phyloP scores from a whole-genome alignment of 1,139 yeast species.

The Kodamaea anthophila region DNA sequence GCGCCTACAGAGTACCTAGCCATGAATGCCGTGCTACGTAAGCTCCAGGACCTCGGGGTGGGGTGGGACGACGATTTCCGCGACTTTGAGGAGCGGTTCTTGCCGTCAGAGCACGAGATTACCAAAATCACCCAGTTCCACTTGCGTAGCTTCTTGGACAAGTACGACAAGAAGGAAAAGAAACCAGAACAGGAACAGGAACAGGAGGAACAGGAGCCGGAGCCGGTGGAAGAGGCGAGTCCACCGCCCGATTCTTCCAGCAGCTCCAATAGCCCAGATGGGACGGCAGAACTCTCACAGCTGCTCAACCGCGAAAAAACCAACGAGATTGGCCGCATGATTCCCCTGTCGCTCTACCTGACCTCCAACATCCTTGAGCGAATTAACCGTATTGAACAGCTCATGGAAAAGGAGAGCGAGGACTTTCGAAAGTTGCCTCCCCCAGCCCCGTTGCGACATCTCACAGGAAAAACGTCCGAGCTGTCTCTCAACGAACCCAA shows the following conservation, averaged over 20 bases:
- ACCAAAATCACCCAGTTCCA: conserved; percentile 88
- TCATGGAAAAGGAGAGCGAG: conserved; percentile 16
- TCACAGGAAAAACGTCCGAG: conserved; percentile 11
- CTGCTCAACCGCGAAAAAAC: conserved; percentile 10
- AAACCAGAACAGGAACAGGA: conserved; percentile 2
- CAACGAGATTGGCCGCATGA: conserved; percentile 18
- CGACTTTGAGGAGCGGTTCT: conserved; percentile 70
- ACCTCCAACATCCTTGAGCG: conserved; percentile 19
- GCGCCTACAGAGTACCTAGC: conserved; percentile 62
- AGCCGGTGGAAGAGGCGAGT: conserved; percentile 2
- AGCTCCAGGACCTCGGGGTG: conserved; percentile 76
- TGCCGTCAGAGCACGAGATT: conserved; percentile 92
- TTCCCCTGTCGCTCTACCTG: conserved; percentile 20
- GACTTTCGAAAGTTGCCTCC: conserved; percentile 12
- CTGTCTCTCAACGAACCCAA: conserved; percentile 14
- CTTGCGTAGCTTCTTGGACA: conserved; percentile 66
- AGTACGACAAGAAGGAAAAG: conserved; percentile 15
- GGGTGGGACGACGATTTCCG: conserved; percentile 83
- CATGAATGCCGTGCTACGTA: conserved; percentile 63
- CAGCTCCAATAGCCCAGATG: neutral
- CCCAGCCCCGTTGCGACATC: conserved; percentile 13
- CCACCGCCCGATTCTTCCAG: neutral
- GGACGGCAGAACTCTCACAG: neutral
- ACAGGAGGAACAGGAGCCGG: conserved; percentile 5
- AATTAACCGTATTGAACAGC: conserved; percentile 24